Percentiles rank a stretch among this genome's conserved stretches.
Evolutionary conservation across 2,329 filamentous ascomycete species (phyloP).

Genomic region (Coniella vitis): DNA sequence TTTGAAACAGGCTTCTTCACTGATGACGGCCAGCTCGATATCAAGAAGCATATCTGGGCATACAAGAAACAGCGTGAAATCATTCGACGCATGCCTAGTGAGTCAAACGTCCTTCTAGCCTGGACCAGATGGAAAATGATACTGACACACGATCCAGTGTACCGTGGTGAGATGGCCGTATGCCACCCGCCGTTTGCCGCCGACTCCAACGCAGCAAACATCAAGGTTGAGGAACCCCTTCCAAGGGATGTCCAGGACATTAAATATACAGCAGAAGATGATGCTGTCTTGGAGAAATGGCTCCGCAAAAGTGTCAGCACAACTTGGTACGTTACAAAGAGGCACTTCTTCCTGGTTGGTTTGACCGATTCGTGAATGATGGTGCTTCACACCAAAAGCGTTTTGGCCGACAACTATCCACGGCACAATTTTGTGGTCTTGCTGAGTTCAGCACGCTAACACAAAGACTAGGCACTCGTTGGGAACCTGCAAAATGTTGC

Average conservation of each 20-base stretch:
- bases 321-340: slow-evolving; percentile 25
- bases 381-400: no score
- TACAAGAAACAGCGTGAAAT: slow-evolving; percentile 44
- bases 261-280: slow-evolving; percentile 40
- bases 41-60: slow-evolving; percentile 44
- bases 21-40: slow-evolving; percentile 38
- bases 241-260: slow-evolving; percentile 26
- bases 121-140: not conserved
- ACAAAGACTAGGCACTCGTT: slow-evolving; percentile 37
- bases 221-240: slow-evolving; percentile 19
- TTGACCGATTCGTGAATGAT: no score
- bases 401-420: no score
- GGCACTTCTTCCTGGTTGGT: no score
- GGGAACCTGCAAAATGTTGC: slow-evolving; percentile 39
- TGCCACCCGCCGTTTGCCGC: slow-evolving; percentile 20
- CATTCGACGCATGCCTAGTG: slow-evolving; percentile 35
- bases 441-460: no score
- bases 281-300: slow-evolving; percentile 39
- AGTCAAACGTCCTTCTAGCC: not conserved
- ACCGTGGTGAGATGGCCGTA: slow-evolving; percentile 24
- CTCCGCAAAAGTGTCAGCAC: slow-evolving; percentile 31
- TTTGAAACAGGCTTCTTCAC: slow-evolving; percentile 49
- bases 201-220: slow-evolving; percentile 32
- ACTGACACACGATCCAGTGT: no score
- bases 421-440: no score